Percentiles rank a stretch among this genome's conserved stretches.
Conservation (phyloP, 345 rosid species). For the Sonneratia caseolaris region DNA sequence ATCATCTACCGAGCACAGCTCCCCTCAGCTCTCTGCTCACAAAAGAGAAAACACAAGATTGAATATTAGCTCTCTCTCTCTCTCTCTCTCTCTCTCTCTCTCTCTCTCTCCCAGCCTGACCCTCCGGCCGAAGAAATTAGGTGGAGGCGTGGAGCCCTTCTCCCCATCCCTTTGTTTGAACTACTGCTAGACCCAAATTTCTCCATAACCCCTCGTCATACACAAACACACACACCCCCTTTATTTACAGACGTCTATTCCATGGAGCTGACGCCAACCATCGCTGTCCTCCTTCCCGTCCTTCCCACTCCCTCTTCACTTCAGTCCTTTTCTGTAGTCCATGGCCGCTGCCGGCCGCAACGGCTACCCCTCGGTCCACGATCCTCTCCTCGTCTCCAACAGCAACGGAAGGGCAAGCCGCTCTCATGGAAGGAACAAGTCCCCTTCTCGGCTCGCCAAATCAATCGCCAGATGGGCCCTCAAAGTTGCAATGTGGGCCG, state of each 20-base stretch:
- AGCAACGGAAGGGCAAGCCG: background rate
- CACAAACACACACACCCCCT: no score
- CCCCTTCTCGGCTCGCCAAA: constrained; percentile 5
- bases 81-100: background rate
- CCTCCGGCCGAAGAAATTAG: background rate
- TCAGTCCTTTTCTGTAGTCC: no score
- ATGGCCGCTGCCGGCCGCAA: background rate
- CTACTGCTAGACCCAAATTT: background rate
- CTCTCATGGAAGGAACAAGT: background rate
- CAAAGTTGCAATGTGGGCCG: constrained; percentile 13
- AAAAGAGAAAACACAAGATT: background rate
- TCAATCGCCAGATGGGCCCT: constrained; percentile 15
- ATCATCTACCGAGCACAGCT: background rate
- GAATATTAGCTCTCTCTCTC: background rate
- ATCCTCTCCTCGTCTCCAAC: constrained; percentile 4
- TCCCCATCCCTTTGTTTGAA: background rate
- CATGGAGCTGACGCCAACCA: background rate
- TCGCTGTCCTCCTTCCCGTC: background rate
- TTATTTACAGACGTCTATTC: background rate
- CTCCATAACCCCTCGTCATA: background rate
- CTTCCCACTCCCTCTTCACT: background rate
- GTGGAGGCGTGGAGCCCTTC: background rate
- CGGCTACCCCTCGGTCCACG: background rate
- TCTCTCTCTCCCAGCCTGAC: background rate
- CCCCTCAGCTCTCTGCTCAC: background rate